These are phyloP conservation scores for Verticillium longisporum DNA, from an alignment of 2,329 filamentous ascomycete species.

Conservation along the genomic window DNA sequence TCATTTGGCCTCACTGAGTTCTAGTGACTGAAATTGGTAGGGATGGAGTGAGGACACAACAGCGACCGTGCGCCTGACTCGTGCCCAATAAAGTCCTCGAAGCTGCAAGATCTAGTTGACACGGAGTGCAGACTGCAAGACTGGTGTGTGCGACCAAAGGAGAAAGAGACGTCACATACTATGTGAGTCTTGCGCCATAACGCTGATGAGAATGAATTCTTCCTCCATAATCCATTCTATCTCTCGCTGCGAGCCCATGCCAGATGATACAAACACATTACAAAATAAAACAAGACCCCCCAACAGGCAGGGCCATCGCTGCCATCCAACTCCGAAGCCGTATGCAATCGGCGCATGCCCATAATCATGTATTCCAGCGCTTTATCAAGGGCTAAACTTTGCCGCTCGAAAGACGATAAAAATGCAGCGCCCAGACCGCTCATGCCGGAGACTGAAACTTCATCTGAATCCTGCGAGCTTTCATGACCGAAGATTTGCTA, in stretches of 20 bases:
- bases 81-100: not conserved
- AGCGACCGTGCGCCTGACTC: not conserved
- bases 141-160: no score
- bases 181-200: not conserved
- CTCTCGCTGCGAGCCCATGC: not conserved
- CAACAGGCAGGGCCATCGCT: conserved; percentile 3
- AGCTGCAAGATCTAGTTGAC: not conserved
- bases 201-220: no score
- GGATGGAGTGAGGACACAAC: not conserved
- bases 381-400: not conserved
- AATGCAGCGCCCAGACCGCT: not conserved
- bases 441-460: conserved; percentile 11
- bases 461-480: conserved; percentile 10
- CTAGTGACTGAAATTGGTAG: not conserved
- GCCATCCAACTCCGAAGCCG: conserved; percentile 5
- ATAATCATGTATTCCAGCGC: not conserved
- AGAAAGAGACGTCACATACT: not conserved
- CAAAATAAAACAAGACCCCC: conserved; percentile 1
- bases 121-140: not conserved
- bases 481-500: conserved; percentile 4
- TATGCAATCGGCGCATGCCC: not conserved
- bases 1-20: not conserved
- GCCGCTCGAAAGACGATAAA: not conserved
- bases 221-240: not conserved
- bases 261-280: not conserved